These are phyloP conservation scores for Pichia eremophila DNA, from an alignment of 805 yeast genomes.

Conservation along the genomic window DNA sequence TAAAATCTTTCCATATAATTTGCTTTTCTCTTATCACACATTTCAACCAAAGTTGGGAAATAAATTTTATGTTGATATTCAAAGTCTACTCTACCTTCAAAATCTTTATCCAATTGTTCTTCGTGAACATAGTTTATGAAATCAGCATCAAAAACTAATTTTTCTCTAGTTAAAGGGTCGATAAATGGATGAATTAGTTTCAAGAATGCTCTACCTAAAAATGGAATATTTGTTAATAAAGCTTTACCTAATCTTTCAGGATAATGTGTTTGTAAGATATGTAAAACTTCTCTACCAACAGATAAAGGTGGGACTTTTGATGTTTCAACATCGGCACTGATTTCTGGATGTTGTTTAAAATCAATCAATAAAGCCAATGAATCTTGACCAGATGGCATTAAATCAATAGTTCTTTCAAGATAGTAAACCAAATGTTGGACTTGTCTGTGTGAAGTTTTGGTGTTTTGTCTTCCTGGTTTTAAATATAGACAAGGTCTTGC, in stretches of 20 bases:
- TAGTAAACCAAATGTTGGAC: slow-evolving; percentile 92
- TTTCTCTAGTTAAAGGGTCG: slow-evolving; percentile 91
- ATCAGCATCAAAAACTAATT: slow-evolving; percentile 85
- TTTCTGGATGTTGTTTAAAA: slow-evolving; percentile 69
- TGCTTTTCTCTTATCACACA: slow-evolving; percentile 50
- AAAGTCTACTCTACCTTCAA: slow-evolving; percentile 81
- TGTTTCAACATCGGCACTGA: slow-evolving; percentile 38
- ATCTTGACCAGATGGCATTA: slow-evolving; percentile 96
- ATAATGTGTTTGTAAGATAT: slow-evolving; percentile 91
- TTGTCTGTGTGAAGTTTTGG: slow-evolving; percentile 80
- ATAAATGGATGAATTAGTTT: slow-evolving; percentile 91
- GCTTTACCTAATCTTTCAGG: slow-evolving; percentile 97
- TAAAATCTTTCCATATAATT: slow-evolving; percentile 61
- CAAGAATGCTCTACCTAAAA: slow-evolving; percentile 87
- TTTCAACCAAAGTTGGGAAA: slow-evolving; percentile 62
- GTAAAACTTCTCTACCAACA: slow-evolving; percentile 84
- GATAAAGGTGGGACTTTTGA: slow-evolving; percentile 82
- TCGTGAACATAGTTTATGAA: slow-evolving; percentile 73
- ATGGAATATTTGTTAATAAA: slow-evolving; percentile 83
- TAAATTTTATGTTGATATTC: slow-evolving; percentile 71
- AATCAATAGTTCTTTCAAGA: slow-evolving; percentile 87
- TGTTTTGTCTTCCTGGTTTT: slow-evolving; percentile 93
- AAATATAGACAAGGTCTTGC: slow-evolving; percentile 87
- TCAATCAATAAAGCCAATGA: slow-evolving; percentile 86
- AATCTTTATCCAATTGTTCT: slow-evolving; percentile 72